Percentiles rank a stretch among this genome's conserved stretches.
Conservation (phyloP, 805 yeast species). For the Metschnikowia matae region DNA sequence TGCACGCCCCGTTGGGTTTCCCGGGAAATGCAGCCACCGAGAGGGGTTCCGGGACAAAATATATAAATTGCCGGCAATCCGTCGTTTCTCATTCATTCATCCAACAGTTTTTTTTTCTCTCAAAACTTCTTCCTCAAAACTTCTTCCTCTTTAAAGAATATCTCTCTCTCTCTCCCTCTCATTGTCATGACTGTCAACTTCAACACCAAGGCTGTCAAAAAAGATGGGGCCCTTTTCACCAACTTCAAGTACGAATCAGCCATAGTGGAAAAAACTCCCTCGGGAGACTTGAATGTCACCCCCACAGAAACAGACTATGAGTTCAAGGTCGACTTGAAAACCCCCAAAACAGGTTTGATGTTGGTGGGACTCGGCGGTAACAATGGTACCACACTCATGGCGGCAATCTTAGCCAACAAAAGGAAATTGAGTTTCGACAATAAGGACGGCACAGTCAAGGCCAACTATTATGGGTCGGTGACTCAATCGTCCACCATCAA, state of each 20-base stretch:
- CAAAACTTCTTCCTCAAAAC: not conserved
- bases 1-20: conserved; percentile 2
- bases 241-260: conserved; percentile 73
- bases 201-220: conserved; percentile 41
- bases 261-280: conserved; percentile 51
- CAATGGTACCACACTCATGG: conserved; percentile 88
- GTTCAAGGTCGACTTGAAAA: conserved; percentile 76
- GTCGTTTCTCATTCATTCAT: not conserved
- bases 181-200: conserved; percentile 17
- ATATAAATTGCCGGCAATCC: not conserved
- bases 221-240: conserved; percentile 51
- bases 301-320: conserved; percentile 73
- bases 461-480: conserved; percentile 90
- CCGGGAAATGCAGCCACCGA: not conserved
- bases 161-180: not conserved
- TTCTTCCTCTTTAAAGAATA: no score
- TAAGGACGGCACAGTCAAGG: conserved; percentile 68
- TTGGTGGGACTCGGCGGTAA: conserved; percentile 96
- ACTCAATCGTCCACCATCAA: conserved; percentile 90
- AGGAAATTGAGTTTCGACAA: conserved; percentile 73
- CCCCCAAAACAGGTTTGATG: conserved; percentile 84
- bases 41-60: not conserved
- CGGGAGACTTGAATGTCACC: conserved; percentile 57
- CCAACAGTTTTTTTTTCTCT: not conserved
- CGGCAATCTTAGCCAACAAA: conserved; percentile 82